These are phyloP conservation scores for Penicillium concentricum DNA, from an alignment of 2,329 filamentous ascomycete species.

Conservation along the genomic window DNA sequence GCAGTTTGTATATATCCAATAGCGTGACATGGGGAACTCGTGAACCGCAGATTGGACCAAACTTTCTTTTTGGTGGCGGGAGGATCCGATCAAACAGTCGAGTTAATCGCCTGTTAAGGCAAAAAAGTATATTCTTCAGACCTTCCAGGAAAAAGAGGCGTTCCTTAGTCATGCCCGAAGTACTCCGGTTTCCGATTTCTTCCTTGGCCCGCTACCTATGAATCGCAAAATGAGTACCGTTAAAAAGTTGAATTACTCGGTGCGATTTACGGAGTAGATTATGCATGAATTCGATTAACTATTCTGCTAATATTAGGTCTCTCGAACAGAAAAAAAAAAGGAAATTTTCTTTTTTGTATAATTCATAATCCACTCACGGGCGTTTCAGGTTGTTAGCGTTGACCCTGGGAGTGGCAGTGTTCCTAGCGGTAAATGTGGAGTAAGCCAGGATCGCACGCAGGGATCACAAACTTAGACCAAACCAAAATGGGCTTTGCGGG, in stretches of 20 bases:
- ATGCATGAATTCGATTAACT: background rate
- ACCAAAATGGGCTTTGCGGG: conserved; percentile 31
- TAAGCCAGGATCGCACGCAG: conserved; percentile 32
- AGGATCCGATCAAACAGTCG: conserved; percentile 3
- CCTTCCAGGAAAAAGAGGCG: background rate
- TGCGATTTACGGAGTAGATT: too few relatives aligned
- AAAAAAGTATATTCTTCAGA: background rate
- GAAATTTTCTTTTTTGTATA: too few relatives aligned
- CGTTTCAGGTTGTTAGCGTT: conserved; percentile 36
- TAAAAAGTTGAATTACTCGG: background rate
- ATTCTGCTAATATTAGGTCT: background rate
- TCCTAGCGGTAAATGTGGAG: conserved; percentile 22
- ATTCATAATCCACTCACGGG: conserved; percentile 9
- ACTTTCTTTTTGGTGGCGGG: conserved; percentile 15
- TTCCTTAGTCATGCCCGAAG: conserved; percentile 10
- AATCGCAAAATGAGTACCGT: background rate
- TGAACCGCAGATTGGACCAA: conserved; percentile 3
- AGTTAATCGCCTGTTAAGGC: conserved; percentile 5
- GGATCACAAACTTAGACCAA: conserved; percentile 22
- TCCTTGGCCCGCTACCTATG: background rate
- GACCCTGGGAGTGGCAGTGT: conserved; percentile 34
- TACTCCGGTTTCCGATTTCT: conserved; percentile 6
- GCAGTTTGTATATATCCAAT: conserved; percentile 11
- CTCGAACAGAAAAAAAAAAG: background rate
- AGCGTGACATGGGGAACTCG: too few relatives aligned